phyloP scores from a whole-genome alignment of 2,329 filamentous ascomycete genomes.

The Epichloe hybrida region DNA sequence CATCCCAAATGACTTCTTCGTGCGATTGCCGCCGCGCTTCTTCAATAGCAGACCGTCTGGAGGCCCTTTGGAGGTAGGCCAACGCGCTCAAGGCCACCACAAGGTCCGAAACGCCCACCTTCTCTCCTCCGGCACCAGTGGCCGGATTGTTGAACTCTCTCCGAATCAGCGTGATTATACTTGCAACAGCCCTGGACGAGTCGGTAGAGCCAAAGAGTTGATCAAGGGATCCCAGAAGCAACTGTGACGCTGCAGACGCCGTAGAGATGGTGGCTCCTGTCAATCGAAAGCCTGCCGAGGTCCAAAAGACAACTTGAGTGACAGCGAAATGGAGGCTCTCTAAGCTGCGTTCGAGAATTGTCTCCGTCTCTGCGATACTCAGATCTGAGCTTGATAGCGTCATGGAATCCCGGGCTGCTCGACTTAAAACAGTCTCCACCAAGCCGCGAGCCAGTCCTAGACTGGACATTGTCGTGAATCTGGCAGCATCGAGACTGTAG shows the following conservation, averaged over 20 bases:
- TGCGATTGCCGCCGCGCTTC: conserved; percentile 32
- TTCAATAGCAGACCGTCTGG: conserved; percentile 35
- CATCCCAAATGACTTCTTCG: conserved; percentile 52
- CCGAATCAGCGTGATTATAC: conserved; percentile 50
- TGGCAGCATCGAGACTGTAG: conserved; percentile 38
- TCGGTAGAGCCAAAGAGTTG: conserved; percentile 56
- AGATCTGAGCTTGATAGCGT: conserved; percentile 31
- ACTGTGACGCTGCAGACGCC: conserved; percentile 42
- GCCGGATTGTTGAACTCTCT: conserved; percentile 51
- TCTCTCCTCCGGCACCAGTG: conserved; percentile 44
- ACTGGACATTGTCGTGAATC: conserved; percentile 42
- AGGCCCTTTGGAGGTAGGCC: conserved; percentile 47
- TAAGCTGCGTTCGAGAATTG: conserved; percentile 41
- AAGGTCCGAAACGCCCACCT: conserved; percentile 47
- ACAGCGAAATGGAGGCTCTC: conserved; percentile 44
- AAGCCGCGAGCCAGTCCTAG: conserved; percentile 42
- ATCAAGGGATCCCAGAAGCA: conserved; percentile 46
- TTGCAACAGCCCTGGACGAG: conserved; percentile 52
- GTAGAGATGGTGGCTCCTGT: conserved; percentile 41
- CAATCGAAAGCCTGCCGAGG: conserved; percentile 45
- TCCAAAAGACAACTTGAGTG: conserved; percentile 46
- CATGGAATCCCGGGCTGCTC: conserved; percentile 37
- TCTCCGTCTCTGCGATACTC: conserved; percentile 39
- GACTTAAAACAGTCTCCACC: conserved; percentile 39
- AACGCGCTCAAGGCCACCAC: conserved; percentile 46